Percentiles rank a stretch among this genome's conserved stretches.
Evolutionary conservation across 2,329 filamentous ascomycete species (phyloP).

Genomic region (Sporothrix globosa): DNA sequence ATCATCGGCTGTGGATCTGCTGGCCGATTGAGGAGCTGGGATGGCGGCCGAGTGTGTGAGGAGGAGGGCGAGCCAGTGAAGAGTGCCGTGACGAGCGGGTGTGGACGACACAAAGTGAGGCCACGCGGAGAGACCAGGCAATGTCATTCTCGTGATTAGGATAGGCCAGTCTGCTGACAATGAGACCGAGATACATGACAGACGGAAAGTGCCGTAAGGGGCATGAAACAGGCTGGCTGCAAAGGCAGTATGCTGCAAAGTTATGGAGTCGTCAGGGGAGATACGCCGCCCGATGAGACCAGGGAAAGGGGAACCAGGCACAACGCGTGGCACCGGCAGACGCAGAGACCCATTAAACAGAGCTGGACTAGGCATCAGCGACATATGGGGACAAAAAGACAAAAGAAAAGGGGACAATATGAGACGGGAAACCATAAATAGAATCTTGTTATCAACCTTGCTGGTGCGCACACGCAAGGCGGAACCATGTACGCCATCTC

Average conservation of each 20-base stretch:
- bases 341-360: background rate
- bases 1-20: slow-evolving; percentile 40
- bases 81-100: too few relatives aligned
- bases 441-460: too few relatives aligned
- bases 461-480: too few relatives aligned
- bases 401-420: background rate
- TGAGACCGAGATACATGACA: background rate
- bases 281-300: background rate
- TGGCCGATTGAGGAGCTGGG: slow-evolving; percentile 42
- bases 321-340: background rate
- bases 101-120: background rate
- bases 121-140: background rate
- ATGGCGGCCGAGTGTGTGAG: slow-evolving; percentile 33
- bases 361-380: background rate
- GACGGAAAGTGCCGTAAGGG: background rate
- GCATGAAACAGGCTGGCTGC: background rate
- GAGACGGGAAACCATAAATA: background rate
- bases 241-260: too few relatives aligned
- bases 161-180: background rate
- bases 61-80: background rate
- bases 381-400: background rate
- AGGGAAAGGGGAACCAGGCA: background rate
- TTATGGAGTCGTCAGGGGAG: too few relatives aligned
- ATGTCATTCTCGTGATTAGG: background rate
- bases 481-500: too few relatives aligned